phyloP scores from a whole-genome alignment of 805 yeast genomes.

The Cyberlindnera meyerae region DNA sequence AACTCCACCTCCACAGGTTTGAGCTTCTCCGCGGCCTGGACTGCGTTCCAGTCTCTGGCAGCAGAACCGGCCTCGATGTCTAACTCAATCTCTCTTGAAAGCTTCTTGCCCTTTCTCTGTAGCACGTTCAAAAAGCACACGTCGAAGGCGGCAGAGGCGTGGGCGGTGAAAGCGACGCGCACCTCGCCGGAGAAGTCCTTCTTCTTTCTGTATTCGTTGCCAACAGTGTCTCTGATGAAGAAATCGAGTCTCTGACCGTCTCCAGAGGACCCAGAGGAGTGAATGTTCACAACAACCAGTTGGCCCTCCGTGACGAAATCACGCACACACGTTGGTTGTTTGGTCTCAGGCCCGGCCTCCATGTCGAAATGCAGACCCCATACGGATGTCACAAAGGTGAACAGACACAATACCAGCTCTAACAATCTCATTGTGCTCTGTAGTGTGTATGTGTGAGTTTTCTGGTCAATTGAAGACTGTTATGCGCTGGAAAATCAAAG shows the following conservation, averaged over 20 bases:
- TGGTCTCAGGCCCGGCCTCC: slow-evolving; percentile 38
- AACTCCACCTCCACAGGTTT: slow-evolving; percentile 90
- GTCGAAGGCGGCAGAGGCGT: slow-evolving; percentile 79
- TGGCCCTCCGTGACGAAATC: slow-evolving; percentile 85
- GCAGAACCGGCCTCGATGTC: slow-evolving; percentile 94
- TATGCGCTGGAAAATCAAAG: no score
- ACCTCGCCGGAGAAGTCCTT: slow-evolving; percentile 69
- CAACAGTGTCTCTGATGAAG: slow-evolving; percentile 66
- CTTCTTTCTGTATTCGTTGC: slow-evolving; percentile 79
- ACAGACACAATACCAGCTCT: slow-evolving; percentile 10
- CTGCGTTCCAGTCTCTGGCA: slow-evolving; percentile 96
- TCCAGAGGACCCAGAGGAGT: slow-evolving; percentile 67
- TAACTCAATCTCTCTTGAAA: slow-evolving; percentile 72
- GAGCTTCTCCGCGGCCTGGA: slow-evolving; percentile 88
- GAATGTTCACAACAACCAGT: slow-evolving; percentile 78
- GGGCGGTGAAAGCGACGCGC: slow-evolving; percentile 81
- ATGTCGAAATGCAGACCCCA: slow-evolving; percentile 48
- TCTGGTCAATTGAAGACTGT: no score
- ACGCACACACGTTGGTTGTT: slow-evolving; percentile 77
- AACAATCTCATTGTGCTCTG: slow-evolving; percentile 13
- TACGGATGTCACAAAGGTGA: slow-evolving; percentile 17
- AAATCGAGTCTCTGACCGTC: slow-evolving; percentile 84
- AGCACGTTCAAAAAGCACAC: slow-evolving; percentile 76
- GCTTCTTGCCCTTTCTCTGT: slow-evolving; percentile 37
- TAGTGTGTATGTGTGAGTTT: background rate